Base-by-base conservation (phyloP, 495 filamentous ascomycete species). In the Daldinia decipiens region DNA sequence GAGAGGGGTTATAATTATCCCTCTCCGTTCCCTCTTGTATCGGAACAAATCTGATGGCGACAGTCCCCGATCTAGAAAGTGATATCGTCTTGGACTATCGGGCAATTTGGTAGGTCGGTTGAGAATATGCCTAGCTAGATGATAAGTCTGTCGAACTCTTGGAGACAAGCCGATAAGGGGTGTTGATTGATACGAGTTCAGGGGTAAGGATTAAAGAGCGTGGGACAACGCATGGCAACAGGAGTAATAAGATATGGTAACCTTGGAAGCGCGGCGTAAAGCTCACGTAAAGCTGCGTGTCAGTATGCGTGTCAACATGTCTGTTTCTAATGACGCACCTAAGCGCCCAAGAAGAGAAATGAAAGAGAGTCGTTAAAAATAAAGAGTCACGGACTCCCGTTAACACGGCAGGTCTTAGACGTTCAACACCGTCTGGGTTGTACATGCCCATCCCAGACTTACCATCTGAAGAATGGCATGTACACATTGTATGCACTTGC, bases 141-240 rank as follows among this genome's bases (percentile, higher is more conserved):
- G 26, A 39, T 57, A 36, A 63, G 47, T 24, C 56, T 17, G 59
- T 36, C 32, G 26, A 68, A 53, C 24, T 62, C 40, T 58, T 63
- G 62, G 71, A 40, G 36, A 54, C 62, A 64, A 74, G 55, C 62
- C 62, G 67, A 59, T 62, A 51, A 59, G 63, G 62, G 61, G 66
- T 26, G 70, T 43, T 63, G 36, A 61, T 74, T 67, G 58, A 70
- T 74, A 74, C 71, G 71, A 69, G 63, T 47, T 66, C 67, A 73
- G 71, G 67, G 67, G 71, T 27, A 63, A 66, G 65, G 43, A 39
- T 59, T 55, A 36, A 54, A 45, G 55, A 26, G 21, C n/a, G 45
- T 62, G 67, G 71, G 56, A 54, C 40, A 38, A 40, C 57, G 62
- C 66, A 70, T 74, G 71, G 62, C 59, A 57, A 57, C 58, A 62